Base-by-base conservation (phyloP, 2,329 filamentous ascomycete genomes). In the Penicillium sp. region DNA sequence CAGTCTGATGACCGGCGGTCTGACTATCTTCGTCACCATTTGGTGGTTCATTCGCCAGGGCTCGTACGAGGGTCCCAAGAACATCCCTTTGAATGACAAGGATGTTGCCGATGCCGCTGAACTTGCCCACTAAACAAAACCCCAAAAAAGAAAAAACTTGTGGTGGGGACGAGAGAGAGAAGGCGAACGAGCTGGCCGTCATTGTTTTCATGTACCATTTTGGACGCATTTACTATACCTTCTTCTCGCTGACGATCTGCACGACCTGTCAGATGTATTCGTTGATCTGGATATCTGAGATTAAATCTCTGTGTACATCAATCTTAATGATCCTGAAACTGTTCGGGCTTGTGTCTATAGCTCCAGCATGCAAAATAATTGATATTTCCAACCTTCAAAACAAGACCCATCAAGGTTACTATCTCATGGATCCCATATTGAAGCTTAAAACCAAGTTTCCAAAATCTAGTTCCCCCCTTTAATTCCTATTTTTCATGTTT, bases 1-100 rank as follows among this genome's bases (percentile, higher is more conserved):
- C 13, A 82, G 78, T 66, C 68, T 86, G 49, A 82, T 86, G 65
- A 82, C 81, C 1, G 83, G 82, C 13, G 84, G 83, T 1, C 73
- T 85, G 63, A 83, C 82, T 0, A 75, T 84, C 12, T 78, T 86
- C 42, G 76, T 85, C 1, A 76, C 73, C 0, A 64, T 77, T 1
- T 85, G 83, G 81, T 84, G 75, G 74, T 70, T 79, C 54, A 35
- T 78, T 58, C 72, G 73, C 60, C 69, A 68, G 64, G 61, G 65
- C 12, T 67, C 69, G 6, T 79, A 80, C 55, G 71, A 73, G 22
- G 77, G 78, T 2, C 77, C 77, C 0, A 75, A 75, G 61, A 70
- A 72, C 49, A 71, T 78, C 30, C 75, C 75, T 2, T 64, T 77
- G 61, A 73, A 71, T 4, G 75, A 77, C 65, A 74, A 74, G 62